Conservation (phyloP, 1,139 yeast genomes). For the Magnusiomyces tetraspermus region DNA sequence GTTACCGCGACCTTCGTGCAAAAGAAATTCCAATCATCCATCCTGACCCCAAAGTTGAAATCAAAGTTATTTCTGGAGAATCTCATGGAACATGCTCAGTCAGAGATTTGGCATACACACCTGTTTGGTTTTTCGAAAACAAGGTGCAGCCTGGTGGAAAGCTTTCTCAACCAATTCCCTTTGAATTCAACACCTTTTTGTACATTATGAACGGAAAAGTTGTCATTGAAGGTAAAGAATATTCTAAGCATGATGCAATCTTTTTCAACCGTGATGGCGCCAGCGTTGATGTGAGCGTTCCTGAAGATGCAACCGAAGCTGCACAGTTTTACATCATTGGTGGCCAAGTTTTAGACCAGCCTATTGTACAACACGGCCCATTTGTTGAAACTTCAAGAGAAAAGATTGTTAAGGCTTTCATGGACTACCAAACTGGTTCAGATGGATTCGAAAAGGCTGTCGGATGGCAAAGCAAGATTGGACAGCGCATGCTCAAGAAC, state of each 20-base stretch:
- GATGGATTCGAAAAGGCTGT: conserved; percentile 60
- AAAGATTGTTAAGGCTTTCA: conserved; percentile 51
- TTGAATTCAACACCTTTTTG: conserved; percentile 60
- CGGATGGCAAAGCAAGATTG: conserved; percentile 58
- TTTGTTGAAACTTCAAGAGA: conserved; percentile 58
- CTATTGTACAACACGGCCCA: conserved; percentile 71
- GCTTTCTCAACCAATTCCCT: conserved; percentile 51
- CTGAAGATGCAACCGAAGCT: conserved; percentile 9
- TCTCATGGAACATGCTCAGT: conserved; percentile 67
- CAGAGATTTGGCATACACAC: conserved; percentile 70
- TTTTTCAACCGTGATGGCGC: conserved; percentile 31
- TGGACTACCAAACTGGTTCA: conserved; percentile 16
- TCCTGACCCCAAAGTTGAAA: conserved; percentile 61
- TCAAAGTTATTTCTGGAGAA: conserved; percentile 70
- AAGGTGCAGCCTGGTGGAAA: conserved; percentile 58
- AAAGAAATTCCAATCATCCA: conserved; percentile 61
- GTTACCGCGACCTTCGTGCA: conserved; percentile 69
- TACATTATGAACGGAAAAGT: conserved; percentile 63
- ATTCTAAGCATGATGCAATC: conserved; percentile 38
- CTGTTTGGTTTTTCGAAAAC: conserved; percentile 65
- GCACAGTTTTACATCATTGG: conserved; percentile 40
- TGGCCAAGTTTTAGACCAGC: conserved; percentile 60
- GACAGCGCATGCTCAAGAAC: too few species aligned
- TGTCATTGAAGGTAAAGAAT: conserved; percentile 31
- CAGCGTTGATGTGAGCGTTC: conserved; percentile 23